Evolutionary conservation across 768 basidiomycete genomes (phyloP), one percentile per base, ranked within the genome.

Genomic region (Gymnopilus dilepis): DNA sequence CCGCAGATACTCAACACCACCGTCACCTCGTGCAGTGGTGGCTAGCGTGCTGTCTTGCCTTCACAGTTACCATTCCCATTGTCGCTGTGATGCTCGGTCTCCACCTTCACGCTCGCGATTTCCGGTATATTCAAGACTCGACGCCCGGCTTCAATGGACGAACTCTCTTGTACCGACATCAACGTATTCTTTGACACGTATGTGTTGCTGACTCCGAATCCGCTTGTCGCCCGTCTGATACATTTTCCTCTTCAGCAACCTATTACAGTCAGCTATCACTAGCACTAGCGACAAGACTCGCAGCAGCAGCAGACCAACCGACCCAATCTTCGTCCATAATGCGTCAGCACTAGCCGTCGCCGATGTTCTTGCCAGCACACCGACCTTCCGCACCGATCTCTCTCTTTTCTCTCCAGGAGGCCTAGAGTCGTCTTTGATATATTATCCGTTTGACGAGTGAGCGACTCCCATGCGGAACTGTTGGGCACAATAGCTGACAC

Each of bases 181-280:
- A 59, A 70, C 45, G 58, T 72, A 1, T 70, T 65, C 37, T 70
- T 70, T 42, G 71, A 69, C 53, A 65, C 62, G 69, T 70, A 48
- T 4, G 65, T 40, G 22, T 40, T 22, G 34, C 41, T 5, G 30
- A 34, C 4, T 21, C 33, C 33, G 33, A 12, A 34, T 6, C 34
- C 15, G 11, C 15, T 37, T 11, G 9, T 8, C 34, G 2, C 9
- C 15, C 9, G 15, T 9, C 34, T 37, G 34, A 37, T 2, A 9
- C 15, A 15, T 37, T 37, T 15, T 37, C 15, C 34, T 3, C 7
- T 15, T 3, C 26, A 68, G 67, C 24, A 72, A 68, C 52, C 58
- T 67, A 2, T 58, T 69, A 9, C 42, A 58, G 2, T 34, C 48
- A 2, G 58, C 41, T 8, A 63, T 61, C 28, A 31, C 61, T 3